These are phyloP conservation scores for Dactylorhiza incarnata DNA, from an alignment of 106 monocot genomes.

Conservation along the genomic window DNA sequence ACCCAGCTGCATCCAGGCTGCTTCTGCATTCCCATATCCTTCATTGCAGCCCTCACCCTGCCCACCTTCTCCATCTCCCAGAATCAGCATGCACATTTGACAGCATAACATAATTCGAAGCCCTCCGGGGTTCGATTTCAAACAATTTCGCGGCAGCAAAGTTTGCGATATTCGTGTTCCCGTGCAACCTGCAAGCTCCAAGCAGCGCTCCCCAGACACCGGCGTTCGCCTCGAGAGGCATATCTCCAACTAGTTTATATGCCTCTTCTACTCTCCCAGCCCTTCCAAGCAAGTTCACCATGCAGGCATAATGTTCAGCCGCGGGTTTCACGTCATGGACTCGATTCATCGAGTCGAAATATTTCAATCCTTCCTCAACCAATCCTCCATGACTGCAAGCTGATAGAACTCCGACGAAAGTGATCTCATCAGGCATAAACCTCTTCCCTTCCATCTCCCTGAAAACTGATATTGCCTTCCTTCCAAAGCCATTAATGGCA, in stretches of 20 bases:
- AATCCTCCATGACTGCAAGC: conserved; percentile 31
- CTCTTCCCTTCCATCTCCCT: conserved; percentile 11
- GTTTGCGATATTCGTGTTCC: conserved; percentile 18
- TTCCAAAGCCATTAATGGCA: conserved; percentile 24
- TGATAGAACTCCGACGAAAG: conserved; percentile 33
- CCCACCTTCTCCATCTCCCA: conserved; percentile 25
- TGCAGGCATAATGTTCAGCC: conserved; percentile 39
- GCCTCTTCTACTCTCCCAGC: conserved; percentile 30
- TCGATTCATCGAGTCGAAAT: conserved; percentile 25
- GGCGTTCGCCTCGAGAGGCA: conserved; percentile 29
- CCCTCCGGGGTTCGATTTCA: conserved; percentile 26
- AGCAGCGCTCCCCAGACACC: conserved; percentile 42
- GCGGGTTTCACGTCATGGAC: conserved; percentile 19
- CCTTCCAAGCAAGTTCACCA: conserved; percentile 26
- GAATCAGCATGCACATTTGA: conserved; percentile 33
- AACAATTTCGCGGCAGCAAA: conserved; percentile 25
- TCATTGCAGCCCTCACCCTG: conserved; percentile 21
- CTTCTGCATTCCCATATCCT: conserved; percentile 16
- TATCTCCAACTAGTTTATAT: conserved; percentile 15
- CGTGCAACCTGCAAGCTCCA: conserved; percentile 29
- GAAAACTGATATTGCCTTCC: conserved; percentile 25
- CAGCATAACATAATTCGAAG: conserved; percentile 27
- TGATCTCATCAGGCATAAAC: conserved; percentile 28
- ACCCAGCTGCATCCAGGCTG: conserved; percentile 39
- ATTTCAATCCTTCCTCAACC: conserved; percentile 27